phyloP scores from a whole-genome alignment of 345 rosid species.

The Aquilaria yunnanensis region DNA sequence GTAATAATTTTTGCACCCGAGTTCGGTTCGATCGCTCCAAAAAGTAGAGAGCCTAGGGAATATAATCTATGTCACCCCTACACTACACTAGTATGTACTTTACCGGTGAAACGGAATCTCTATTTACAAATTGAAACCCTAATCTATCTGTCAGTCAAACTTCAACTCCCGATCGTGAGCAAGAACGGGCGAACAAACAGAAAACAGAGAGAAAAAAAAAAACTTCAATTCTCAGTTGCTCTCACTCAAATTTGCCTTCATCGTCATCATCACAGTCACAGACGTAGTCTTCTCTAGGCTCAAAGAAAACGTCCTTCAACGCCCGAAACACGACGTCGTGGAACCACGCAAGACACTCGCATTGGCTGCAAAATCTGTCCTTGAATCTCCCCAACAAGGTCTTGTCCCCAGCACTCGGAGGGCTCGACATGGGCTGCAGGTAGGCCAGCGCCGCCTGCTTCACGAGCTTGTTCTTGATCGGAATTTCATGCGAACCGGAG shows the following conservation, averaged over 20 bases:
- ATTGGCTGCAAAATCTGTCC: constrained; percentile 20
- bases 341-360: constrained; percentile 37
- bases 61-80: no score
- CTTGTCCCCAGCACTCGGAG: constrained; percentile 24
- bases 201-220: no score
- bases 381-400: constrained; percentile 24
- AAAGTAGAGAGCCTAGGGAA: no score
- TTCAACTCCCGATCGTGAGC: neutral
- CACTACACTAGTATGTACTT: no score
- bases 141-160: constrained; percentile 32
- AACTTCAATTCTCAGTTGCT: no score
- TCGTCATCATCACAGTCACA: constrained; percentile 19
- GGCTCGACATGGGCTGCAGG: constrained; percentile 49
- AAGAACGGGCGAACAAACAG: neutral
- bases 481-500: constrained; percentile 48
- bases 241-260: constrained; percentile 2
- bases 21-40: no score
- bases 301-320: constrained; percentile 13
- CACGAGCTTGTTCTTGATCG: constrained; percentile 52
- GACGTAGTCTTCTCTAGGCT: constrained; percentile 9
- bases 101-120: neutral
- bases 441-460: constrained; percentile 63
- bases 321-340: constrained; percentile 20
- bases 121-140: constrained; percentile 12
- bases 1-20: no score